phyloP scores from a whole-genome alignment of 306 rosid species.

The Rubus idaeus region DNA sequence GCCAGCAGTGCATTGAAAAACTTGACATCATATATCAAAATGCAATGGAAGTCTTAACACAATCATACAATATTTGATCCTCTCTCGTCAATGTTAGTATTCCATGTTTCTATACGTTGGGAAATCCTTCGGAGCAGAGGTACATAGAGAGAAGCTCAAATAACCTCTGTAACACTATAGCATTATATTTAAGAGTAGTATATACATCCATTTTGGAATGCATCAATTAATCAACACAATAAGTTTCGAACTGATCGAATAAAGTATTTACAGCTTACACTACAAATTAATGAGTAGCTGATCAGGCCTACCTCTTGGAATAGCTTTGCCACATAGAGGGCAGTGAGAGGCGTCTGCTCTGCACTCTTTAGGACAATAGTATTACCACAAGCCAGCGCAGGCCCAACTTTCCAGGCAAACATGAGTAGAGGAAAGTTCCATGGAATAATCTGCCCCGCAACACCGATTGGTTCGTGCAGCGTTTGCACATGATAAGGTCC shows the following conservation, averaged over 20 bases:
- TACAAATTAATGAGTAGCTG: not conserved
- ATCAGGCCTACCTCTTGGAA: slow-evolving; percentile 60
- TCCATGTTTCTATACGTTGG: not conserved
- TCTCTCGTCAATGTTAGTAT: not conserved
- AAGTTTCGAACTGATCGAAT: not conserved
- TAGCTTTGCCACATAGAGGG: slow-evolving; percentile 68
- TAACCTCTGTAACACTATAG: not conserved
- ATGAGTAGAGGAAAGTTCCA: slow-evolving; percentile 94
- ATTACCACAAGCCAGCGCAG: slow-evolving; percentile 94
- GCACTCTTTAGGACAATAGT: slow-evolving; percentile 78
- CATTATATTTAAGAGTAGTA: not conserved
- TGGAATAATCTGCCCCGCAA: slow-evolving; percentile 94
- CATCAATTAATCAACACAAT: not conserved
- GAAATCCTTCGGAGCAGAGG: not conserved
- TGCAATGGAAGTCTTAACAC: not conserved
- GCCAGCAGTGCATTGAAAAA: not conserved
- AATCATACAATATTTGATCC: not conserved
- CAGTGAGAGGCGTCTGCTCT: slow-evolving; percentile 91
- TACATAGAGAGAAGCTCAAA: not conserved
- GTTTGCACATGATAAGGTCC: slow-evolving; percentile 76
- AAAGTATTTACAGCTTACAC: not conserved
- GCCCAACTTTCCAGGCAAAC: slow-evolving; percentile 98
- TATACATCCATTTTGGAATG: not conserved
- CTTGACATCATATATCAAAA: not conserved
- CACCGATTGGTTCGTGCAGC: slow-evolving; percentile 95